Base-by-base conservation (phyloP, 1,139 yeast species). In the Zhuliangozyma blackwelliae region DNA sequence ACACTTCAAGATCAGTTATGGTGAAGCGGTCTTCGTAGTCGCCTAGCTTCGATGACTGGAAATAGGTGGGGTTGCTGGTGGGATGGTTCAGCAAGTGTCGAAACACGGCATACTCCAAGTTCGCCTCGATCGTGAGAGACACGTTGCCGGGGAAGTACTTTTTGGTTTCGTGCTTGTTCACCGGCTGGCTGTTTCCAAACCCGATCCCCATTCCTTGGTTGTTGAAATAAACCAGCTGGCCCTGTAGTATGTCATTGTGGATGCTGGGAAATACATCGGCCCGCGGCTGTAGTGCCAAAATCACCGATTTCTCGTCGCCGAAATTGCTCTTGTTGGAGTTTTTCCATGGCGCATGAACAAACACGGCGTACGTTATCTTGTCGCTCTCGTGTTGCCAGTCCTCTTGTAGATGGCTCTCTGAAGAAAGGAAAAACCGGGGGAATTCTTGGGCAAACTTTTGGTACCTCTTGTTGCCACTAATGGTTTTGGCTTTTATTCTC, bases 141-240 rank as follows among this genome's bases (percentile, higher is more conserved):
- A 87, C 85, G 47, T 81, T 83, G 0, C 96, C 96, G 1, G 76
- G 76, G 9, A 57, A 40, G 13, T 67, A 63, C 39, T 60, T 57
- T 45, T 66, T 50, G 28, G 56, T 50, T 2, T 66, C 66, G 36
- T 65, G 64, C 46, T 75, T 80, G 35, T 75, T 62, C 2, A 63
- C 41, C 0, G 90, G 89, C 41, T 82, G 86, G 9, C 58, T 60
- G 40, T 79, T 73, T 0, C 97, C 97, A 52, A 86, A 73, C 0
- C 96, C 96, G 12, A 89, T 58, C 0, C 96, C 96, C 42, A 86
- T 75, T 1, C 90, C 90, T 6, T 72, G 49, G 6, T 80, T 82
- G 47, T 79, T 82, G 57, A 84, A 82, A 51, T 82, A 82, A 1
- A 74, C 67, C 59, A 76, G 62, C 46, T 66, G 44, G 28, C 64